Percentiles rank a stretch among this genome's conserved stretches.
Conservation (phyloP, 345 rosid species). For the Dipteronia sinensis region DNA sequence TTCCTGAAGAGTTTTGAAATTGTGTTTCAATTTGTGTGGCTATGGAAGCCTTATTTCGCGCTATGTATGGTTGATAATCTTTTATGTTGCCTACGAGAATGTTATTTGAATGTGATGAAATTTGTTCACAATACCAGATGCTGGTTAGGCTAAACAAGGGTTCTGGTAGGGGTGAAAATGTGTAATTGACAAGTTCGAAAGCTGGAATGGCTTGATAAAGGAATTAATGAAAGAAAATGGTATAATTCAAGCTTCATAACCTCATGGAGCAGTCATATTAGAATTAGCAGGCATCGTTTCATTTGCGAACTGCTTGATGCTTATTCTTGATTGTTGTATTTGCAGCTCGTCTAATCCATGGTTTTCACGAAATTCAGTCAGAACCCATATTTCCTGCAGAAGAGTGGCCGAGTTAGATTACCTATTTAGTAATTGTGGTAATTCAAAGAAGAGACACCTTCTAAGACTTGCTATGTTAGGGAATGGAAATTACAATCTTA, state of each 20-base stretch:
- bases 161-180: background rate
- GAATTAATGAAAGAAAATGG: background rate
- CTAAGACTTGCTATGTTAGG: slow-evolving; percentile 36
- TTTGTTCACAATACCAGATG: too few species aligned
- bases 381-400: slow-evolving; percentile 39
- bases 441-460: slow-evolving; percentile 45
- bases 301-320: background rate
- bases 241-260: background rate
- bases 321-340: slow-evolving; percentile 25
- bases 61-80: background rate
- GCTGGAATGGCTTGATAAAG: background rate
- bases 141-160: background rate
- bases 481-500: slow-evolving; percentile 27
- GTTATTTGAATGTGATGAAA: background rate
- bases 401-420: slow-evolving; percentile 40
- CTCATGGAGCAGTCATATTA: background rate
- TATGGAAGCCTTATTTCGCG: background rate
- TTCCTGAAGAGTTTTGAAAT: background rate
- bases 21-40: background rate
- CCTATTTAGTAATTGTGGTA: slow-evolving; percentile 48
- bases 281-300: background rate
- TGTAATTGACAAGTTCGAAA: background rate
- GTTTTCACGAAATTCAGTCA: slow-evolving; percentile 45
- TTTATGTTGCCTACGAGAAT: background rate
- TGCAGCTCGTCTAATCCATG: slow-evolving; percentile 60